Percentiles rank a stretch among this genome's conserved stretches.
phyloP scores from a whole-genome alignment of 176 grass and related monocot species.

The Triticum aestivum region IWGSC_CS_RefSeq_v2.1 NC_057812.1:57571922-57572421 shows the following conservation, averaged over 20 bases:
- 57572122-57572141: neutral
- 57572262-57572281: neutral
- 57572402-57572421: neutral
- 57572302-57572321: neutral
- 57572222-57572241: neutral
- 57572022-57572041: neutral
- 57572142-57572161: slow-evolving; percentile 2
- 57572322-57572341: neutral
- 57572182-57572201: slow-evolving; percentile 22
- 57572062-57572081: slow-evolving; percentile 30
- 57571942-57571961: neutral
- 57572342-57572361: slow-evolving; percentile 7
- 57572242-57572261: neutral
- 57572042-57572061: neutral
- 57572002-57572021: neutral
- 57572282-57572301: neutral
- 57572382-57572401: slow-evolving; percentile 10
- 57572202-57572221: neutral
- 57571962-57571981: neutral
- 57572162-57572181: neutral
- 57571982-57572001: neutral
- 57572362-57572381: neutral
- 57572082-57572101: neutral
- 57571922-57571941: neutral
- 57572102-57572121: neutral